A percentile compares a stretch with the other conserved stretches of the same genome.
These are phyloP conservation scores for Trichoderma polysporum DNA, from an alignment of 2,329 filamentous ascomycete species.

Conservation along the genomic window DNA sequence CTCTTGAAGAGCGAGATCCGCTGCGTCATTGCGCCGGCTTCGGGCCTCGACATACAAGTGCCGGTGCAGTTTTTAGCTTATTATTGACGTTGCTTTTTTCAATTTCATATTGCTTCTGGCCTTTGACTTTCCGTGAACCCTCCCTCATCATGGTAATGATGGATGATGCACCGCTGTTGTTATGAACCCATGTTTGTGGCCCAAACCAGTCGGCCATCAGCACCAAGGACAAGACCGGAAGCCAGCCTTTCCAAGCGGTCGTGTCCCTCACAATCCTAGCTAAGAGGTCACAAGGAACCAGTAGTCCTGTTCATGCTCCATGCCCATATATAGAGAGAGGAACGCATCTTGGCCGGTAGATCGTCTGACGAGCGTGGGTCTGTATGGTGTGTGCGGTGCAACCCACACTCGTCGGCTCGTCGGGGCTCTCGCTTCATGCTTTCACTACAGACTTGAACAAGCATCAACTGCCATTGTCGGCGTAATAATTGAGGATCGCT, in stretches of 20 bases:
- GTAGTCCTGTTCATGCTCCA: background rate
- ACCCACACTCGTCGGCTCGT: slow-evolving; percentile 9
- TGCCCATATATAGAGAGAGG: background rate
- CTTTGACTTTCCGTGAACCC: background rate
- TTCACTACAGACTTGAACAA: background rate
- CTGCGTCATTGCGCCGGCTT: slow-evolving; percentile 4
- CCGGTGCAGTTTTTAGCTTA: background rate
- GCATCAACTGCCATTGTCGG: slow-evolving; percentile 1
- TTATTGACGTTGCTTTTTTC: background rate
- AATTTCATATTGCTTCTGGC: background rate
- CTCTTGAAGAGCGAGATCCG: slow-evolving; percentile 11
- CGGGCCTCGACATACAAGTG: background rate
- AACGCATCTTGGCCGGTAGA: slow-evolving; percentile 9
- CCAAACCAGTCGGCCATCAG: background rate
- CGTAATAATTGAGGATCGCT: background rate
- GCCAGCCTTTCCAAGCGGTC: background rate
- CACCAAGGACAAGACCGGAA: background rate
- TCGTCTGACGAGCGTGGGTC: slow-evolving; percentile 6
- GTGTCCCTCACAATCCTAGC: background rate
- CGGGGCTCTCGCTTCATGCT: background rate
- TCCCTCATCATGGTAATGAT: background rate
- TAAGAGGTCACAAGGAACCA: background rate
- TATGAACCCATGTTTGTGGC: background rate
- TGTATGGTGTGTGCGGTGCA: background rate
- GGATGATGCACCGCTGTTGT: background rate